These are phyloP conservation scores for Amniculicola lignicola DNA, from an alignment of 495 filamentous ascomycete species.

Conservation along the genomic window DNA sequence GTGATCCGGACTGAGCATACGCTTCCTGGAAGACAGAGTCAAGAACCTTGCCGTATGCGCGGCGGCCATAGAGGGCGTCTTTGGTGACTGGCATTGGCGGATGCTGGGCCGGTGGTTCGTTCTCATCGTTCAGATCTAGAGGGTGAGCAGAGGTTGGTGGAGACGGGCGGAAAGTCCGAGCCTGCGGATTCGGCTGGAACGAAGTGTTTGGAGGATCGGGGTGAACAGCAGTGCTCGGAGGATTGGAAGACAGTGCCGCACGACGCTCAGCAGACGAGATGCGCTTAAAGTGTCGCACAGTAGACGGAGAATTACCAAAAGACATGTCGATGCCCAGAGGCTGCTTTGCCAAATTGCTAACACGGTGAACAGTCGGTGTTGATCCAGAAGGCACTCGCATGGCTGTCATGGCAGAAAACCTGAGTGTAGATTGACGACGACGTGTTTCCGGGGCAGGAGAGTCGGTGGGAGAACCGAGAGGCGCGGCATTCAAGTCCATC, in stretches of 20 bases:
- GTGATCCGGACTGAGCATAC: constrained; percentile 70
- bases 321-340: constrained; percentile 80
- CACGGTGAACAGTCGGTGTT: constrained; percentile 42
- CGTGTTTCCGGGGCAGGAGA: constrained; percentile 13
- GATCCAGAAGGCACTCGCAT: constrained; percentile 32
- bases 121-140: constrained; percentile 29
- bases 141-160: constrained; percentile 29
- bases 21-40: constrained; percentile 80
- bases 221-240: no score
- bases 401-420: constrained; percentile 31
- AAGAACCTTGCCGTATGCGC: constrained; percentile 73
- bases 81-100: constrained; percentile 46
- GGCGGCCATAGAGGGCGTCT: constrained; percentile 73
- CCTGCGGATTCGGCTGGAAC: constrained; percentile 32
- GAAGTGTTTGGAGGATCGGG: constrained; percentile 37
- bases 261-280: constrained; percentile 64
- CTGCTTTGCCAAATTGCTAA: constrained; percentile 56
- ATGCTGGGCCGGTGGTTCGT: constrained; percentile 27
- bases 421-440: constrained; percentile 13
- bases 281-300: constrained; percentile 83
- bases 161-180: constrained; percentile 30
- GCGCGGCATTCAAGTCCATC: constrained; percentile 54
- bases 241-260: constrained; percentile 28
- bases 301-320: constrained; percentile 87
- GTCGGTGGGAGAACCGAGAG: constrained; percentile 27